Base-by-base conservation (phyloP, 2,329 filamentous ascomycete species). In the Penicillium capsulatum region DNA sequence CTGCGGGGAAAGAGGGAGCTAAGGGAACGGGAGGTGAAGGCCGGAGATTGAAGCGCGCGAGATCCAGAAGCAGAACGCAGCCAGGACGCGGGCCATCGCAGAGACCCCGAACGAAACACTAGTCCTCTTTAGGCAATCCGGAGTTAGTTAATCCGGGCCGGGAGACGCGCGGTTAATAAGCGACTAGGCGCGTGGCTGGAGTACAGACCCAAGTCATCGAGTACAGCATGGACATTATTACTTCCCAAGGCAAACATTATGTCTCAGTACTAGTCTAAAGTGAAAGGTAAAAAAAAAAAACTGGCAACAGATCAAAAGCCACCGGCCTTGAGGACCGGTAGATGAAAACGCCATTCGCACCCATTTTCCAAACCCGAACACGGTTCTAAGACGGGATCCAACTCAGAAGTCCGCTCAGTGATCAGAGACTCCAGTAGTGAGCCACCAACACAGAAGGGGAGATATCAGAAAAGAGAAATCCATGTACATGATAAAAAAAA, bases 291-390 rank as follows among this genome's bases (percentile, higher is more conserved):
- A 22, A 9, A 22, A 22, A 9, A 22, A 22, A 9, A 22, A 22
- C 35, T 54, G 49, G 54, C 55, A 58, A 57, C 47, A 55, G 49
- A 52, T 53, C 44, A 52, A 46, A 48, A 42, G 47, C 47, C 54
- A 55, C 56, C 59, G 50, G 61, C 53, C 54, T 53, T 41, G 31
- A 51, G 47, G 40, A 48, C 53, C 56, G 54, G 57, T 47, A 45
- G 45, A 62, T 54, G 51, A 50, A 60, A 67, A 67, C 64, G 64
- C 64, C 64, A 59, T 62, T 61, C 59, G 53, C 63, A 64, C 60
- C 63, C 53, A 54, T 66, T 68, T 66, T 64, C 62, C 63, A 61
- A 58, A 63, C 60, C 64, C 63, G 58, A 65, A 63, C 61, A 64
- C 55, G 61, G 55, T 64, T 67, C 64, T 67, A 65, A 60, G 59